Evolutionary conservation across 352 stramenopile genomes (phyloP), one percentile per base, ranked within the genome.

Genomic region (Phytophthora boehmeriae): DNA sequence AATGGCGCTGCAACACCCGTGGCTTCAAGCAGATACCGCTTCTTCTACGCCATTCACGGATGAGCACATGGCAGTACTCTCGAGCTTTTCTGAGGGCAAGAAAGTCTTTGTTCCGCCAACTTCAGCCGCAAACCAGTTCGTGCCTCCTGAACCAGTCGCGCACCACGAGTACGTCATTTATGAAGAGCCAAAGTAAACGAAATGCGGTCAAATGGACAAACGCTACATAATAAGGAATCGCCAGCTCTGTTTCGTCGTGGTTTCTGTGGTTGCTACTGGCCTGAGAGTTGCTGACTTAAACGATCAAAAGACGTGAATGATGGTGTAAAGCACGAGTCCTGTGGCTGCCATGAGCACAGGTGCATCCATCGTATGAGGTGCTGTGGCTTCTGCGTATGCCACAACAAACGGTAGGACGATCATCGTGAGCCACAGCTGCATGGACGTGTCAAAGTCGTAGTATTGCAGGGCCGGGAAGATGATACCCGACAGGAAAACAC

Each of bases 361-460:
- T 35, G 87, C 83, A 63, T 96, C 87, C 85, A 96, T 94, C 34
- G 87, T 94, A 48, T 96, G 87, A 10, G 87, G 87, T 14, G 87
- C 81, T 35, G 85, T 96, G 44, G 87, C 87, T 45, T 96, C 87
- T 5, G 85, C 87, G 55, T 94, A 96, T 1, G 87, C 87, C 30
- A 79, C 83, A 19, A 89, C 80, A n/a, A 89, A 89, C 5, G 87
- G 83, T 45, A 96, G 63, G 23, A 96, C 75, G 42, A 89, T 64
- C 87, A 96, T 96, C 34, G 87, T 89, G 11, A 92, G 57, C 63
- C 81, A 77, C 8, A 94, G 63, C 62, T 96, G 87, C 62, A 74
- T 67, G 10, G 80, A 49, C 41, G 71, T 85, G 8, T 72, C 76
- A 63, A 96, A 96, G 78, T 92, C 75, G 35, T 60, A 66, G 68